Conservation (phyloP, 805 yeast species). For the Myxozyma sirexii region DNA sequence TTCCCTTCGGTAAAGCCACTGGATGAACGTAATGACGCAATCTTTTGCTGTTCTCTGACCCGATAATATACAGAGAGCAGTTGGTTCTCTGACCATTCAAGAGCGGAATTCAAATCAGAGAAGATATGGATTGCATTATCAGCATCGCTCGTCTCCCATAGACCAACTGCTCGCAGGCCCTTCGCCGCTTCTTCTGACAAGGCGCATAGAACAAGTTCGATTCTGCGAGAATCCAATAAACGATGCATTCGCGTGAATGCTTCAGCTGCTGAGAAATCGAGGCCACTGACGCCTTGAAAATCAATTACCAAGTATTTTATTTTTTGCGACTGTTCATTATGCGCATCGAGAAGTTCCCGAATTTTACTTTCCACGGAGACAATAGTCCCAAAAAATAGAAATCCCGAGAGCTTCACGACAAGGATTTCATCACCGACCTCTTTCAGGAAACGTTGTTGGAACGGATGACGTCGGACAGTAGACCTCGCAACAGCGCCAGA, state of each 20-base stretch:
- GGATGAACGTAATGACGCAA: neutral
- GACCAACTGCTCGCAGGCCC: slow-evolving; percentile 80
- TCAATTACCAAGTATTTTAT: slow-evolving; percentile 83
- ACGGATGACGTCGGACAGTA: slow-evolving; percentile 87
- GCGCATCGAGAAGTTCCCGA: slow-evolving; percentile 59
- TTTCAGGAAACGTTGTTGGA: slow-evolving; percentile 79
- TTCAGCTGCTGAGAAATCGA: slow-evolving; percentile 95
- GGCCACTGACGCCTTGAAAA: slow-evolving; percentile 72
- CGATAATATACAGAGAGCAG: slow-evolving; percentile 67
- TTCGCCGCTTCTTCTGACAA: slow-evolving; percentile 66
- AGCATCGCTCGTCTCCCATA: slow-evolving; percentile 58
- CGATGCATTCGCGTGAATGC: slow-evolving; percentile 87
- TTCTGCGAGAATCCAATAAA: slow-evolving; percentile 65
- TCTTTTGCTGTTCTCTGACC: slow-evolving; percentile 38
- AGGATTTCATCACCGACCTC: slow-evolving; percentile 91
- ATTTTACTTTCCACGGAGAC: slow-evolving; percentile 84
- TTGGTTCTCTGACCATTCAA: slow-evolving; percentile 96
- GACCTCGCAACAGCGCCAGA: slow-evolving; percentile 89
- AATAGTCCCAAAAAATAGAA: slow-evolving; percentile 92
- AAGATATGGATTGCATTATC: slow-evolving; percentile 60
- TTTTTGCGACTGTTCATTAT: slow-evolving; percentile 47
- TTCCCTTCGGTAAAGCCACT: neutral
- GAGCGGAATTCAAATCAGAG: slow-evolving; percentile 77
- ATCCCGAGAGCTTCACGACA: slow-evolving; percentile 82
- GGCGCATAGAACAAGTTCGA: slow-evolving; percentile 77